Percentiles rank a stretch among this genome's conserved stretches.
phyloP scores from a whole-genome alignment of 768 basidiomycete genomes.

The Lactarius indigo region DNA sequence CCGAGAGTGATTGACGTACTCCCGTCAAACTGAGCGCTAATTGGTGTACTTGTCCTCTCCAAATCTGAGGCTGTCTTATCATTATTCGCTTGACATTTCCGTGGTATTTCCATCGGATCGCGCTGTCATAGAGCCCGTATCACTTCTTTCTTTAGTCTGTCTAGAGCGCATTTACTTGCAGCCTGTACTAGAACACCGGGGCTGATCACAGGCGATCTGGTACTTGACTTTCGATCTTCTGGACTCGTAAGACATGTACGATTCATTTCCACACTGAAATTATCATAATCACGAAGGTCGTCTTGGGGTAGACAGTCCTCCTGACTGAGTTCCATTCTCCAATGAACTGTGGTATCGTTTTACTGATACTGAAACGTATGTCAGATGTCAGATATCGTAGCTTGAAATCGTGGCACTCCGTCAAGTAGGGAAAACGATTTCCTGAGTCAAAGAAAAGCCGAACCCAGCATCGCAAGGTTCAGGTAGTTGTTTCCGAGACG shows the following conservation, averaged over 20 bases:
- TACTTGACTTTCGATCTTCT: not conserved
- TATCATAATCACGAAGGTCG: not conserved
- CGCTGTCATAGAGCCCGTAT: not conserved
- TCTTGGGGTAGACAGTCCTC: not conserved
- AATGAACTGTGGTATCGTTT: not conserved
- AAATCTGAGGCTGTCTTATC: not conserved
- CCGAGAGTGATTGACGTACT: slow-evolving; percentile 16
- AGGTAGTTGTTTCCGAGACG: slow-evolving; percentile 11
- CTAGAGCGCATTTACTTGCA: not conserved
- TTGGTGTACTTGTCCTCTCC: slow-evolving; percentile 30
- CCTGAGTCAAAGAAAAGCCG: too few species aligned
- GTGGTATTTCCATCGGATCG: slow-evolving; percentile 41
- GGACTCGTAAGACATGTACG: not conserved
- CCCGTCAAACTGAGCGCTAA: slow-evolving; percentile 32
- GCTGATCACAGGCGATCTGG: not conserved
- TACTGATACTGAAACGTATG: not conserved
- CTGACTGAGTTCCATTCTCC: not conserved
- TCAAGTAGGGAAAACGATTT: not conserved
- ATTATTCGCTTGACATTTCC: not conserved
- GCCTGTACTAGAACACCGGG: not conserved
- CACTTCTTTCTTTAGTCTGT: not conserved
- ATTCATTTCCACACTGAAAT: not conserved
- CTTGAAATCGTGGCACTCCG: not conserved
- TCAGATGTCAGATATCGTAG: not conserved
- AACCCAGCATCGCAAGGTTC: not conserved